Conservation (phyloP, 2,329 filamentous ascomycete species). For the Drechslerella coelobrocha region DNA sequence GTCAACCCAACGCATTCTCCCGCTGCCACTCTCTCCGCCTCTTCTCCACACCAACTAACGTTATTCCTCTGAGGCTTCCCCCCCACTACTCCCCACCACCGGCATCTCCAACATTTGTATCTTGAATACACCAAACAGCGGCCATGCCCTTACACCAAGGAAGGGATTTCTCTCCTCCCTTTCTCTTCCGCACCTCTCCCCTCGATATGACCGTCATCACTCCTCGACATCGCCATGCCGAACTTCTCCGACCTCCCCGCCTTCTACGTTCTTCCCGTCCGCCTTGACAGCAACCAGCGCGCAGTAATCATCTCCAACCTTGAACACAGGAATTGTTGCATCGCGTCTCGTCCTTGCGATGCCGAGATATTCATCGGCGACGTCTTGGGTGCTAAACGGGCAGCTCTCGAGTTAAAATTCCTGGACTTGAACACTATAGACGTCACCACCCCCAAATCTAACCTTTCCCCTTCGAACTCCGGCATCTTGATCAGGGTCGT, state of each 20-base stretch:
- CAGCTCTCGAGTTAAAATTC: constrained; percentile 76
- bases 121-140: background rate
- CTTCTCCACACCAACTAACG: background rate
- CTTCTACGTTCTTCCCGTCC: constrained; percentile 76
- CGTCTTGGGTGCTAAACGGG: constrained; percentile 72
- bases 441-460: constrained; percentile 18
- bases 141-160: background rate
- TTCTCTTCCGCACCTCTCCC: background rate
- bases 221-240: constrained; percentile 50
- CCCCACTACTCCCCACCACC: background rate
- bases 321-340: constrained; percentile 15
- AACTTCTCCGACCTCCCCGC: constrained; percentile 65
- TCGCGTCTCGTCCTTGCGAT: constrained; percentile 59
- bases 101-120: no score
- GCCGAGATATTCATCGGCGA: constrained; percentile 78
- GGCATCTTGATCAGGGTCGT: constrained; percentile 62
- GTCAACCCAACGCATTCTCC: constrained; percentile 22
- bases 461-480: constrained; percentile 8
- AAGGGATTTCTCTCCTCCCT: background rate
- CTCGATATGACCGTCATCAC: constrained; percentile 12
- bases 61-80: constrained; percentile 1
- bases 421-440: constrained; percentile 69
- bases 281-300: constrained; percentile 67
- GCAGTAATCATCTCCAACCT: constrained; percentile 71
- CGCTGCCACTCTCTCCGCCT: constrained; percentile 8